These are phyloP conservation scores for Osmozyma mogii DNA, from an alignment of 805 yeast species.

Conservation along the genomic window DNA sequence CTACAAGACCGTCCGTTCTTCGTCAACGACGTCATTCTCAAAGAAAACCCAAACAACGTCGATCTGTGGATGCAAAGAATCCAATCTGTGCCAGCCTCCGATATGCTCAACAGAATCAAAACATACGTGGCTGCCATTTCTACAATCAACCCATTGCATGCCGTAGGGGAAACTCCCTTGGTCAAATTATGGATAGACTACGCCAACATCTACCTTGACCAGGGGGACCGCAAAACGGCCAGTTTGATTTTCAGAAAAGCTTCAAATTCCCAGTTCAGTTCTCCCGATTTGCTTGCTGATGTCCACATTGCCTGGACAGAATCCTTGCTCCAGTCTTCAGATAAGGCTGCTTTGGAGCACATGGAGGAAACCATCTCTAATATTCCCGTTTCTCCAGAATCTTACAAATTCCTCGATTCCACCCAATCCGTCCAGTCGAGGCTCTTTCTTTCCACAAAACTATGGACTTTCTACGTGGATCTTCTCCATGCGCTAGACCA, in stretches of 20 bases:
- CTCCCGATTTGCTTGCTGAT: slow-evolving; percentile 55
- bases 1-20: slow-evolving; percentile 49
- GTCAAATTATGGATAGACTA: slow-evolving; percentile 64
- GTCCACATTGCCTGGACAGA: slow-evolving; percentile 76
- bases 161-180: slow-evolving; percentile 25
- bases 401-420: slow-evolving; percentile 28
- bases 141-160: slow-evolving; percentile 52
- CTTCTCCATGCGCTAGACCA: slow-evolving; percentile 45
- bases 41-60: slow-evolving; percentile 55
- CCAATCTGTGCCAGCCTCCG: slow-evolving; percentile 22
- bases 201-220: slow-evolving; percentile 53
- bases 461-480: slow-evolving; percentile 75
- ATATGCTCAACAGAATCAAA: slow-evolving; percentile 27
- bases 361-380: slow-evolving; percentile 24
- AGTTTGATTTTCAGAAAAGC: slow-evolving; percentile 57
- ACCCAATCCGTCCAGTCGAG: slow-evolving; percentile 47
- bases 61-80: slow-evolving; percentile 64
- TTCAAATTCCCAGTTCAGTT: slow-evolving; percentile 58
- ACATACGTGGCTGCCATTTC: slow-evolving; percentile 61
- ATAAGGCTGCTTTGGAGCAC: slow-evolving; percentile 25
- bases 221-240: slow-evolving; percentile 51
- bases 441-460: slow-evolving; percentile 48
- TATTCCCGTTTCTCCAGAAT: slow-evolving; percentile 5
- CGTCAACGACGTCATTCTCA: slow-evolving; percentile 58
- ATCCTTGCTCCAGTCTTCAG: slow-evolving; percentile 44